Base-by-base conservation (phyloP, 805 yeast genomes). In the Monosporozyma unispora region DNA sequence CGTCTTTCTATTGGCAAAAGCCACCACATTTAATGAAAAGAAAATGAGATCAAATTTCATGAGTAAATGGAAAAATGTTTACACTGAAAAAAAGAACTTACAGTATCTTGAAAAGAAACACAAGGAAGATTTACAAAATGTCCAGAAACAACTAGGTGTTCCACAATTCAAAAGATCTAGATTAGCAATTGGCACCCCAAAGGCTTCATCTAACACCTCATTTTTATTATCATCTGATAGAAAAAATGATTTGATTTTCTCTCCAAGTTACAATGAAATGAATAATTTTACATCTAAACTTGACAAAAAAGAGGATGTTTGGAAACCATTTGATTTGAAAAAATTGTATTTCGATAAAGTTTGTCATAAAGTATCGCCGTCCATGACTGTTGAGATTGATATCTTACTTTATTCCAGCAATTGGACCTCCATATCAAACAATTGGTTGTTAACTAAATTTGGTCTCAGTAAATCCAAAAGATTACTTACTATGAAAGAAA, bases 281-380 rank as follows among this genome's bases (percentile, higher is more conserved):
- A 64, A 67, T 51, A 64, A 56, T 11, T 64, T 69, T 35, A 54
- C 61, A 7, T 52, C 48, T 2, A 54, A 70, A 44, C 72, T 73
- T 48, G 54, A 56, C 6, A 68, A 65, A 47, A 66, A 75, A 14
- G 61, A 65, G 25, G 63, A 67, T 37, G 61, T 75, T 11, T 79
- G 84, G 84, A 61, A 65, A 37, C 79, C 80, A 0, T 52, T 77
- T 11, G 70, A 73, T 52, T 54, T 79, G 12, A 53, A 61, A 10
- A 41, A 56, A 8, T 61, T 76, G 39, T 63, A 72, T 37, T 54
- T 59, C n/a, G 46, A 58, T 1, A 61, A 68, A 10, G 44, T 43
- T 6, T 14, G 61, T 7, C 33, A 38, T 7, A 28, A 47, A 5
- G 50, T 54, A 22, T 47, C 50, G 2, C 43, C 43, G 1, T 28